Evolutionary conservation across 2,329 filamentous ascomycete species (phyloP).

Genomic region (Metarhizium brunneum): DNA sequence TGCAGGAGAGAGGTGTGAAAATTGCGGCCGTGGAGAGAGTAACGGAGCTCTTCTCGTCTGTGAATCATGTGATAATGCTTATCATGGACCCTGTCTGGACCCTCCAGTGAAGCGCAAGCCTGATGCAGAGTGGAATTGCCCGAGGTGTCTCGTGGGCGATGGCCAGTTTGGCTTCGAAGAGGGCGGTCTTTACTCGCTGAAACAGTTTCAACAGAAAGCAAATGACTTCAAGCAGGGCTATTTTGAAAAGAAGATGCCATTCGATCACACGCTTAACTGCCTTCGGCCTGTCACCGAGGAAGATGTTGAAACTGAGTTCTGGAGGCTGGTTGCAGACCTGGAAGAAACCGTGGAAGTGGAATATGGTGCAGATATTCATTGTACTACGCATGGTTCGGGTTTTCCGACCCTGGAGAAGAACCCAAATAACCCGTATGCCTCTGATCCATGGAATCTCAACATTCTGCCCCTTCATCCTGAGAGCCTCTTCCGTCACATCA

Average conservation of each 20-base stretch:
- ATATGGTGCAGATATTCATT: constrained; percentile 96
- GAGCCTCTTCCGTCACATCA: constrained; percentile 93
- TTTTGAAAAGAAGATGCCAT: constrained; percentile 83
- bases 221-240: constrained; percentile 92
- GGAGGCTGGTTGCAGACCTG: constrained; percentile 85
- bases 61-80: constrained; percentile 86
- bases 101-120: constrained; percentile 70
- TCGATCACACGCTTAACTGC: constrained; percentile 74
- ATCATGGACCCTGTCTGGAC: constrained; percentile 80
- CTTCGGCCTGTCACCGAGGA: constrained; percentile 81
- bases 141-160: constrained; percentile 88
- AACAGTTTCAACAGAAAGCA: constrained; percentile 92
- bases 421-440: constrained; percentile 76
- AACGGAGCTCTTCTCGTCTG: constrained; percentile 64
- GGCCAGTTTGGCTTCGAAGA: constrained; percentile 97
- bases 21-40: constrained; percentile 73
- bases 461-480: constrained; percentile 83
- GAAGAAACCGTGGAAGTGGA: constrained; percentile 97
- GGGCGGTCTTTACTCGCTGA: constrained; percentile 87
- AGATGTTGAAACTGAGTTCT: constrained; percentile 93
- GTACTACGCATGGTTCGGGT: constrained; percentile 92
- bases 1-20: constrained; percentile 67
- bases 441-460: constrained; percentile 93
- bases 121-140: constrained; percentile 90
- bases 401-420: constrained; percentile 93